These are phyloP conservation scores for Polytolypa hystricis DNA, from an alignment of 2,329 filamentous ascomycete genomes.

Conservation along the genomic window DNA sequence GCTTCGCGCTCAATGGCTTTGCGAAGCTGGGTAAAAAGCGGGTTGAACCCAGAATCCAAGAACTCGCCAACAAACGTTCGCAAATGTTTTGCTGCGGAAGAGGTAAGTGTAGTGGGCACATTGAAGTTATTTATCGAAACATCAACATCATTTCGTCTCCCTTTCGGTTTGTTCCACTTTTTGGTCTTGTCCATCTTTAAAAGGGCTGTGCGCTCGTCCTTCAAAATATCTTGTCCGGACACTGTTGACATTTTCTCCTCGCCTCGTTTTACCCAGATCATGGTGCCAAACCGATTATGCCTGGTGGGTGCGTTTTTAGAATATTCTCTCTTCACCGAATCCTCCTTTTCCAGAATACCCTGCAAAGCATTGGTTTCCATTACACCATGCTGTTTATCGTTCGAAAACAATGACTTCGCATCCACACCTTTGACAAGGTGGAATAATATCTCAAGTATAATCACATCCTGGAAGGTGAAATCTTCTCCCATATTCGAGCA, in stretches of 20 bases:
- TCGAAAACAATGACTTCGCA: conserved; percentile 72
- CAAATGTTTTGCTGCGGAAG: conserved; percentile 63
- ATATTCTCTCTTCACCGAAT: conserved; percentile 66
- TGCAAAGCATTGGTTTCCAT: conserved; percentile 64
- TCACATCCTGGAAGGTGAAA: conserved; percentile 76
- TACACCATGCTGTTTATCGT: conserved; percentile 58
- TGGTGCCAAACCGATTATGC: conserved; percentile 90
- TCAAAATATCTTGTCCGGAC: conserved; percentile 76
- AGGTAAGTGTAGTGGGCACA: conserved; percentile 56
- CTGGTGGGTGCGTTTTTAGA: conserved; percentile 69
- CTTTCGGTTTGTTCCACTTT: conserved; percentile 72
- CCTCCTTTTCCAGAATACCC: conserved; percentile 67
- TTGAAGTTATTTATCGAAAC: conserved; percentile 61
- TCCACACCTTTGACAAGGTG: conserved; percentile 86
- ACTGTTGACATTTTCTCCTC: conserved; percentile 76
- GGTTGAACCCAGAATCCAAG: conserved; percentile 90
- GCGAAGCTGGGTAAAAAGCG: conserved; percentile 71
- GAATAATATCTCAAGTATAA: conserved; percentile 86
- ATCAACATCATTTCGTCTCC: conserved; percentile 51
- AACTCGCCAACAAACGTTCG: conserved; percentile 83
- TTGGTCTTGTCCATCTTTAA: conserved; percentile 86
- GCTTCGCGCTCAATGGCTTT: conserved; percentile 86
- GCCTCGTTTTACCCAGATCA: conserved; percentile 89
- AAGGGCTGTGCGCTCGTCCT: conserved; percentile 59
- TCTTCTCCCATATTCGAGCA: conserved; percentile 91